These are phyloP conservation scores for Ceratorhiza oryzae-sativae DNA, from an alignment of 1,284 basidiomycete genomes.

Conservation along the genomic window DNA sequence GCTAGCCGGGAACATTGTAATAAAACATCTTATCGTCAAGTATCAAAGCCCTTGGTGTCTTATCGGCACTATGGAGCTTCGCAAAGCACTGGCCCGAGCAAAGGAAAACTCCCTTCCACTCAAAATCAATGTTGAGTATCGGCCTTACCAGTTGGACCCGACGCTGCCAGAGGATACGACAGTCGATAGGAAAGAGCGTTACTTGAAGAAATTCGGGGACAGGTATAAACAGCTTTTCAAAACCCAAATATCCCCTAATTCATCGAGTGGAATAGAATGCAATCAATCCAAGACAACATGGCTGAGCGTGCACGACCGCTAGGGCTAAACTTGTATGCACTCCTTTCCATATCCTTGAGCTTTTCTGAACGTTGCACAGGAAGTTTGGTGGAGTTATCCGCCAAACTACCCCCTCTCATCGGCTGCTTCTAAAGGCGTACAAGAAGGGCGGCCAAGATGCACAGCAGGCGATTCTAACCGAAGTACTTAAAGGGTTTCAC, in stretches of 20 bases:
- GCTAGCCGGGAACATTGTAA: background rate
- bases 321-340: conserved; percentile 70
- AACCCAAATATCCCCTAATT: background rate
- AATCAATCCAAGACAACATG: conserved; percentile 55
- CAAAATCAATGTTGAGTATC: conserved; percentile 72
- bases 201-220: conserved; percentile 63
- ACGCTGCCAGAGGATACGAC: conserved; percentile 57
- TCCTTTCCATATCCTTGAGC: background rate
- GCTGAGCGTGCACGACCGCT: conserved; percentile 60
- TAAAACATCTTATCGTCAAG: background rate
- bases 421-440: conserved; percentile 75
- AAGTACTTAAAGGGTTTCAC: conserved; percentile 71
- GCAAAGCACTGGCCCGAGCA: conserved; percentile 62
- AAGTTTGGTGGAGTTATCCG: conserved; percentile 61
- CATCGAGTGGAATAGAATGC: conserved; percentile 55
- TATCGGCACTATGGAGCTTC: conserved; percentile 74
- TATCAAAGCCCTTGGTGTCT: conserved; percentile 68
- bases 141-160: conserved; percentile 72
- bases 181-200: conserved; percentile 58
- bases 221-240: background rate
- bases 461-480: conserved; percentile 65
- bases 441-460: conserved; percentile 67
- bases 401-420: conserved; percentile 73
- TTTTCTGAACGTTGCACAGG: conserved; percentile 27
- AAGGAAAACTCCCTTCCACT: conserved; percentile 68